These are phyloP conservation scores for Aureobasidium sp. DNA, from an alignment of 2,329 filamentous ascomycete species.

Conservation along the genomic window DNA sequence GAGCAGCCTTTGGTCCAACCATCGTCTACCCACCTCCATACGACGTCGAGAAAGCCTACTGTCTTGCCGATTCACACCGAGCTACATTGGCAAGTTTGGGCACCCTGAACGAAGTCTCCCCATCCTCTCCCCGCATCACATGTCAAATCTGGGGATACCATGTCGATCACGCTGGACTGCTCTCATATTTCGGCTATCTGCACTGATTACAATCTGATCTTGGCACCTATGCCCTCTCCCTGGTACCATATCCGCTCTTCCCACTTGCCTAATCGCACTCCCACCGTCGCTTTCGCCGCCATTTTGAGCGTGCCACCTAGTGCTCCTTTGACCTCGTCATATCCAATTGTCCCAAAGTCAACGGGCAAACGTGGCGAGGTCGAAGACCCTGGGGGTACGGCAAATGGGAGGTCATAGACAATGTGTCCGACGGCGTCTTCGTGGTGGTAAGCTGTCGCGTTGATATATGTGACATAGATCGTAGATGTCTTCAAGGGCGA, in stretches of 20 bases:
- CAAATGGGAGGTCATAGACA: constrained; percentile 64
- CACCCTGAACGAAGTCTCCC: background rate
- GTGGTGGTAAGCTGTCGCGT: constrained; percentile 77
- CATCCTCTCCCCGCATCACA: background rate
- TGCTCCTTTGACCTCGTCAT: constrained; percentile 71
- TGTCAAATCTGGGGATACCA: constrained; percentile 8
- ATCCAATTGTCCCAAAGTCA: constrained; percentile 66
- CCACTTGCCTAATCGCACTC: constrained; percentile 69
- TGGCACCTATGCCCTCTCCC: constrained; percentile 41
- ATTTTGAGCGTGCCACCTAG: constrained; percentile 73
- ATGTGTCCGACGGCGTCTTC: constrained; percentile 73
- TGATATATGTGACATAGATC: constrained; percentile 69
- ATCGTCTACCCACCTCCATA: background rate
- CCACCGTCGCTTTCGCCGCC: constrained; percentile 69
- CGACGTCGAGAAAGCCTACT: background rate
- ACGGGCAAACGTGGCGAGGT: constrained; percentile 74
- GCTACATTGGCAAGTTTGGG: background rate
- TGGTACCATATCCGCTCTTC: constrained; percentile 57
- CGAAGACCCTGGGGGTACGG: constrained; percentile 60
- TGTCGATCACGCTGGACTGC: background rate
- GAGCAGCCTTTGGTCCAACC: background rate
- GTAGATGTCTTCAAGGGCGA: constrained; percentile 71
- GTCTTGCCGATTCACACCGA: background rate
- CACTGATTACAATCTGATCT: constrained; percentile 34
- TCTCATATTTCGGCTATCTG: background rate